Percentiles rank a stretch among this genome's conserved stretches.
phyloP scores from a whole-genome alignment of 352 stramenopile genomes.

The Phytophthora pseudosyringae region DNA sequence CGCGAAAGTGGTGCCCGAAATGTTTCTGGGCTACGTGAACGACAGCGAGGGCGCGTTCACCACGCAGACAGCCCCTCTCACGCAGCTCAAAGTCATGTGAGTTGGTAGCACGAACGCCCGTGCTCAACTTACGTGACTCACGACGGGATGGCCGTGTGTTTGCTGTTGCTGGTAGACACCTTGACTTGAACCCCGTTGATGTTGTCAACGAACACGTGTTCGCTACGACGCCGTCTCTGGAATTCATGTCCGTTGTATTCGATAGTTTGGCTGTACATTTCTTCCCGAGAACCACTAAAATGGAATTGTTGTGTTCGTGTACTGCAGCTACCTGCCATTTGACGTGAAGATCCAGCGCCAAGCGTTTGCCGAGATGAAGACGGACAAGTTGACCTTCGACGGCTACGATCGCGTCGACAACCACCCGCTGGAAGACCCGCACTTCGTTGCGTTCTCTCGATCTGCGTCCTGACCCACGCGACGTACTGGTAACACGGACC shows the following conservation, averaged over 20 bases:
- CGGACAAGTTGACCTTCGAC: constrained; percentile 68
- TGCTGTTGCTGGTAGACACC: constrained; percentile 39
- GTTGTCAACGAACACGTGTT: constrained; percentile 86
- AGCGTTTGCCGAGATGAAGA: constrained; percentile 79
- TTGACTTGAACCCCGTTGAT: constrained; percentile 76
- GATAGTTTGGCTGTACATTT: constrained; percentile 2
- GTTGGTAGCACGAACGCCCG: constrained; percentile 13
- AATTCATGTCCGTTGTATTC: constrained; percentile 62
- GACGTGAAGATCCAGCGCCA: constrained; percentile 79
- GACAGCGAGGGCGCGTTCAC: constrained; percentile 65
- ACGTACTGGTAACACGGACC: neutral
- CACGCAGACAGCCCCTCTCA: constrained; percentile 46
- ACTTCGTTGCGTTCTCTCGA: constrained; percentile 65
- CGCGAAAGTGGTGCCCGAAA: constrained; percentile 60
- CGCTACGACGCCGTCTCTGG: constrained; percentile 47
- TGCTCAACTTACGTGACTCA: constrained; percentile 4
- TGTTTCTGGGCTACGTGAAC: constrained; percentile 67
- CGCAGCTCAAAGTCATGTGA: constrained; percentile 78
- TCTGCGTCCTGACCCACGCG: constrained; percentile 9
- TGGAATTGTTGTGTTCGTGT: neutral
- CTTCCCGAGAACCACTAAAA: too few species aligned
- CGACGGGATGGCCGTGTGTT: neutral
- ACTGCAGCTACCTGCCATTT: constrained; percentile 66
- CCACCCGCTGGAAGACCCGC: constrained; percentile 68
- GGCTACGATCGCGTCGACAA: constrained; percentile 58